phyloP scores from a whole-genome alignment of 306 rosid genomes.

The Adenanthera pavonina region DNA sequence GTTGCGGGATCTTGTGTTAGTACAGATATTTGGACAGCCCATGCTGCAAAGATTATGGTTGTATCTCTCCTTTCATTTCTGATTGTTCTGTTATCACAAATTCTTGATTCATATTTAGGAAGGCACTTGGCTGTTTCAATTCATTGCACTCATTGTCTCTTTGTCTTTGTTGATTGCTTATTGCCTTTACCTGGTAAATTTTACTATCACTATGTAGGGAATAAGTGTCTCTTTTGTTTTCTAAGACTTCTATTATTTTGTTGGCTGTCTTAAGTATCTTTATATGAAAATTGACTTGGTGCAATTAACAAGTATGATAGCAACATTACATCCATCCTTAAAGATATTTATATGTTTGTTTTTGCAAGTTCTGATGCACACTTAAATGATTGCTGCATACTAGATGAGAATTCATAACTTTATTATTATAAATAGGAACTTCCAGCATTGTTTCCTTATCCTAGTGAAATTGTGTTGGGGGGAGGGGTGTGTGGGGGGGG shows the following conservation, averaged over 20 bases:
- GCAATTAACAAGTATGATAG: background rate
- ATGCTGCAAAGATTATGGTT: conserved; percentile 85
- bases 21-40: conserved; percentile 92
- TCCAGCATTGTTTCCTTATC: conserved; percentile 8
- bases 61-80: conserved; percentile 77
- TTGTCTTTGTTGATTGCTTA: conserved; percentile 56
- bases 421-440: conserved; percentile 8
- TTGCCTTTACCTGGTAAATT: conserved; percentile 82
- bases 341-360: background rate
- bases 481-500: too few relatives aligned
- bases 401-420: background rate
- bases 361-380: background rate
- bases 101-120: conserved; percentile 70
- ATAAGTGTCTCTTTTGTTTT: background rate
- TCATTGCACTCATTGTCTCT: conserved; percentile 79
- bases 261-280: background rate
- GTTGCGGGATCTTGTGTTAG: conserved; percentile 92
- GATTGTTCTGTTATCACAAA: conserved; percentile 87
- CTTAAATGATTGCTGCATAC: conserved; percentile 25
- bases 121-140: conserved; percentile 75
- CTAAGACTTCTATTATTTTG: background rate
- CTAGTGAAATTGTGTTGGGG: conserved; percentile 31
- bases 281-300: background rate
- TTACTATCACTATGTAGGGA: conserved; percentile 12
- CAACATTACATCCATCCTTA: conserved; percentile 1